phyloP scores from a whole-genome alignment of 2,329 filamentous ascomycete species.

The Ophiobolus disseminans region DNA sequence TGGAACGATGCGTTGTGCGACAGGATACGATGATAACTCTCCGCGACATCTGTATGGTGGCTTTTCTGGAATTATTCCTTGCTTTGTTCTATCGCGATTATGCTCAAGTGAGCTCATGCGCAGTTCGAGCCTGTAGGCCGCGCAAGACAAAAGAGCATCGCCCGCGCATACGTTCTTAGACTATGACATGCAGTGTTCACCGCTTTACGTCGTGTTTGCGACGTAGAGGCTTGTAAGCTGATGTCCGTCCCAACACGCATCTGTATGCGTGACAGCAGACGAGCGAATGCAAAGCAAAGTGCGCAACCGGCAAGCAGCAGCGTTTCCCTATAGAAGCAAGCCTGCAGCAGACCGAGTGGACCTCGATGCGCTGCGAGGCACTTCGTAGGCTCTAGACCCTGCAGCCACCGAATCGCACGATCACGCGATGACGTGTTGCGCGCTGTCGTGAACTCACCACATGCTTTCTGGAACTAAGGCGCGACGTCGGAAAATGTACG shows the following conservation, averaged over 20 bases:
- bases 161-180: not conserved
- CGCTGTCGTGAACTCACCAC: not conserved
- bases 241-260: no score
- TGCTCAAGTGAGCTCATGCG: not conserved
- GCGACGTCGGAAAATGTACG: no score
- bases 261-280: not conserved
- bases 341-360: no score
- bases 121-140: not conserved
- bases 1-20: conserved; percentile 5
- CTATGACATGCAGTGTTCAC: no score
- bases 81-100: conserved; percentile 4
- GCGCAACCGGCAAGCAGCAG: no score
- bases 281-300: not conserved
- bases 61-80: conserved; percentile 7
- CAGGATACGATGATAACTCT: not conserved
- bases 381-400: conserved; percentile 3
- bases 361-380: conserved; percentile 4
- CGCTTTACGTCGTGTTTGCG: not conserved
- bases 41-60: conserved; percentile 5
- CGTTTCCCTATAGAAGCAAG: no score
- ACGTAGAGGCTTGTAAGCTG: not conserved
- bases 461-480: not conserved
- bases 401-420: conserved; percentile 7
- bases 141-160: not conserved
- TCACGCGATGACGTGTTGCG: conserved; percentile 5